Evolutionary conservation across 2,329 filamentous ascomycete genomes (phyloP), one percentile per base, ranked within the genome.

Genomic region (Phaeomoniella chlamydospora): DNA sequence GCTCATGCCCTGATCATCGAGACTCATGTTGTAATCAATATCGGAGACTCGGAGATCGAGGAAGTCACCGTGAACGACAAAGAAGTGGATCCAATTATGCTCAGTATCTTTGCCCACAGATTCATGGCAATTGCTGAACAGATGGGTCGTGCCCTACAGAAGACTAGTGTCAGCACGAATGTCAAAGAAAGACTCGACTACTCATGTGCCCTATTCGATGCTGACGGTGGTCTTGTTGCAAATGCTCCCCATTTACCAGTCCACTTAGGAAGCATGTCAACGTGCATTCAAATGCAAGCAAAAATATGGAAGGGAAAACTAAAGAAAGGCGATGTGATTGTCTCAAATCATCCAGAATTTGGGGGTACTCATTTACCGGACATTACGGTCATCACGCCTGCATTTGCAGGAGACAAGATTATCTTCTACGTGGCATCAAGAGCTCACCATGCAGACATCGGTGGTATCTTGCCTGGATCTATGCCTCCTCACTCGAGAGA

Each of bases 21-120:
- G 42, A 93, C 86, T 0, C 88, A 94, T 48, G 84, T 94, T 5
- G 70, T 94, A 4, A 87, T 94, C 50, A 85, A 94, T 44, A 71
- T 90, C 29, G 73, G 77, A 37, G 75, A 76, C 33, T 59, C 62
- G 44, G 61, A 44, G 13, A 36, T 42, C 3, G 39, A 41, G 10
- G 45, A 43, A 5, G 36, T 43, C 14, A 22, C 41, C 15, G 39
- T 43, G 1, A 46, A 44, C 14, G 39, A 43, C 6, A 2, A 49
- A 46, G 49, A 50, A 34, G 53, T 67, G 18, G 62, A 68, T 39
- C 68, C 68, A 0, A 70, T 72, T 29, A 56, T 65, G 18, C 58
- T 73, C 2, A 69, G 63, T 9, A 65, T 73, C 31, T 72, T 72
- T 37, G 65, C 64, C 0, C 67, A 72, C 43, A 57, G 69, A 0